Evolutionary conservation across 2,329 filamentous ascomycete genomes (phyloP).

Genomic region (Ophiostoma ulmi): DNA sequence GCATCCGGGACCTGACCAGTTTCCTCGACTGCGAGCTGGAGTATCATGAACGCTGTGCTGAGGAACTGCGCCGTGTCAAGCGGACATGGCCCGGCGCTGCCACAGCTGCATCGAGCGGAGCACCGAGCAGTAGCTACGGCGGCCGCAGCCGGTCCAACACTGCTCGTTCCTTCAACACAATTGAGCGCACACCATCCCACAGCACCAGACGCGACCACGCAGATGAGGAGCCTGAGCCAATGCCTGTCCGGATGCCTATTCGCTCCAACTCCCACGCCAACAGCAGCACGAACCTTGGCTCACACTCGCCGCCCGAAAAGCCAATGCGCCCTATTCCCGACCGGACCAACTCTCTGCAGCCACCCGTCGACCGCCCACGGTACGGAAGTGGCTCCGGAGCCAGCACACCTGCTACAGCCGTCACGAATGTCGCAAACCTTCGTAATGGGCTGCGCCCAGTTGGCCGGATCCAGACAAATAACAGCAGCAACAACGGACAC

Average conservation of each 20-base stretch:
- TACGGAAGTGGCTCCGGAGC: background rate
- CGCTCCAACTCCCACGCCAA: conserved; percentile 36
- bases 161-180: conserved; percentile 40
- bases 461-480: conserved; percentile 40
- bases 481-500: conserved; percentile 43
- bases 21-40: conserved; percentile 87
- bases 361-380: background rate
- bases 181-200: conserved; percentile 27
- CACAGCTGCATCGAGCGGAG: conserved; percentile 25
- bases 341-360: conserved; percentile 41
- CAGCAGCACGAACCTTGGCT: conserved; percentile 21
- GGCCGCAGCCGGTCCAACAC: conserved; percentile 46
- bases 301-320: conserved; percentile 33
- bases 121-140: conserved; percentile 23
- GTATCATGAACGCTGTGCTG: conserved; percentile 85
- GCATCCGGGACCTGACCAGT: conserved; percentile 68
- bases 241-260: conserved; percentile 42
- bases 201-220: conserved; percentile 37
- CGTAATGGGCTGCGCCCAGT: conserved; percentile 45
- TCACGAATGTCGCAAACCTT: conserved; percentile 29
- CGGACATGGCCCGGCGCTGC: conserved; percentile 40
- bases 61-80: conserved; percentile 62
- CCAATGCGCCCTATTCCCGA: conserved; percentile 35
- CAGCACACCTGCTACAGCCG: conserved; percentile 25
- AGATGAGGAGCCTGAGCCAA: conserved; percentile 35